A percentile compares a stretch with the other conserved stretches of the same genome.
These are phyloP conservation scores for Chaetomium strumarium DNA, from an alignment of 2,329 filamentous ascomycete species.

Conservation along the genomic window DNA sequence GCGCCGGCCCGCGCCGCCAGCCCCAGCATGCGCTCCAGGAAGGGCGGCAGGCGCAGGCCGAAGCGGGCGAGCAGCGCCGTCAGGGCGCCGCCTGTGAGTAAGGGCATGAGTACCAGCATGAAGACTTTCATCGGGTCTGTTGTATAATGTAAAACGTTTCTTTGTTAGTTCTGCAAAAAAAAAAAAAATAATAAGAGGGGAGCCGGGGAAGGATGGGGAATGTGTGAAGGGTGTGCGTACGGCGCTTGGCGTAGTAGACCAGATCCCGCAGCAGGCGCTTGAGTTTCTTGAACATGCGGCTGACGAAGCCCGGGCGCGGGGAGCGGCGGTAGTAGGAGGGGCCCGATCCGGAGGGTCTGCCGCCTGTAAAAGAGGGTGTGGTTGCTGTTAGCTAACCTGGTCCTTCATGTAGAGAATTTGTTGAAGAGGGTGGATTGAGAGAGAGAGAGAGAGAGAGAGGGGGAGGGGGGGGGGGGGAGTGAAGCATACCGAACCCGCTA, in stretches of 20 bases:
- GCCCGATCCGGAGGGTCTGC: constrained; percentile 49
- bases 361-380: constrained; percentile 24
- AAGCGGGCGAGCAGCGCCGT: constrained; percentile 72
- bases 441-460: constrained; percentile 24
- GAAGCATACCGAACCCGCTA: constrained; percentile 33
- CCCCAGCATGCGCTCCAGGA: constrained; percentile 54
- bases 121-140: constrained; percentile 76
- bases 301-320: constrained; percentile 72
- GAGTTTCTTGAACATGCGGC: constrained; percentile 67
- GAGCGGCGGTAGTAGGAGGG: constrained; percentile 72
- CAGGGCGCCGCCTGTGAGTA: constrained; percentile 77
- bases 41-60: constrained; percentile 67
- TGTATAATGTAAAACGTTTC: too few species aligned
- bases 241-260: constrained; percentile 70
- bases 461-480: background rate
- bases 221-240: background rate
- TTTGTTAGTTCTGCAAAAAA: too few species aligned
- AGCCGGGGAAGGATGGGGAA: too few species aligned
- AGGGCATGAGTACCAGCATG: constrained; percentile 77
- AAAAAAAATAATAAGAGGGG: too few species aligned
- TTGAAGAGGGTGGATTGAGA: too few species aligned
- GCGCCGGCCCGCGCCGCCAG: constrained; percentile 44
- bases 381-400: constrained; percentile 1
- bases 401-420: constrained; percentile 10
- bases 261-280: constrained; percentile 76